Conservation (phyloP, 345 rosid genomes). For the Brassica napus region Da-Ae NC_063437.1:7830001-7830500, state of each 20-base stretch:
- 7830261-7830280: too few relatives aligned
- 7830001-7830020: conserved; percentile 44
- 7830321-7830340: too few relatives aligned
- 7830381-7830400: too few relatives aligned
- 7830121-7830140: conserved; percentile 35
- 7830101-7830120: neutral
- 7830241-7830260: too few relatives aligned
- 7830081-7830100: neutral
- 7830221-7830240: neutral
- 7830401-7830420: too few relatives aligned
- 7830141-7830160: conserved; percentile 16
- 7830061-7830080: conserved; percentile 25
- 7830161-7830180: conserved; percentile 19
- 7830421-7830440: too few relatives aligned
- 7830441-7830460: too few relatives aligned
- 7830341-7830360: too few relatives aligned
- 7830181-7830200: conserved; percentile 7
- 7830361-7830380: too few relatives aligned
- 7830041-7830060: conserved; percentile 9
- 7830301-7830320: too few relatives aligned
- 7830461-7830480: neutral
- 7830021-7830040: conserved; percentile 39
- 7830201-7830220: neutral
- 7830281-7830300: too few relatives aligned
- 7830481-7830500: neutral